Evolutionary conservation across 2,329 filamentous ascomycete species (phyloP).

Genomic region (Penicillium brevicompactum): DNA sequence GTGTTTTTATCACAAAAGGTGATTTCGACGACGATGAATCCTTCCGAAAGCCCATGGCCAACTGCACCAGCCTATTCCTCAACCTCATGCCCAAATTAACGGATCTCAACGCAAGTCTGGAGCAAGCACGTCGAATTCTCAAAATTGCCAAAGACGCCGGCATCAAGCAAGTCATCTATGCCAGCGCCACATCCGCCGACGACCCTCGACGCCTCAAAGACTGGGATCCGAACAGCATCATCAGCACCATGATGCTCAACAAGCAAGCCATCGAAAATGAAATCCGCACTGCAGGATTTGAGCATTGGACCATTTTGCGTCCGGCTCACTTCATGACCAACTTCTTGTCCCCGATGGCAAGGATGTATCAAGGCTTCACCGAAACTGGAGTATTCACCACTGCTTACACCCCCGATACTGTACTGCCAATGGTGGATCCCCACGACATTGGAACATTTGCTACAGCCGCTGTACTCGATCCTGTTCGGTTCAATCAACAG

Average conservation of each 20-base stretch:
- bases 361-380: slow-evolving; percentile 44
- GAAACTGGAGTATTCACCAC: slow-evolving; percentile 43
- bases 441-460: slow-evolving; percentile 53
- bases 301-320: slow-evolving; percentile 53
- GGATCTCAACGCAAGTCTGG: slow-evolving; percentile 20
- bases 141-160: slow-evolving; percentile 30
- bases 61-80: slow-evolving; percentile 35
- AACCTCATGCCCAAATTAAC: slow-evolving; percentile 22
- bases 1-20: slow-evolving; percentile 34
- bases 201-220: slow-evolving; percentile 25
- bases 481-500: slow-evolving; percentile 43
- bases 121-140: slow-evolving; percentile 30
- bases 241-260: slow-evolving; percentile 34
- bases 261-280: slow-evolving; percentile 50
- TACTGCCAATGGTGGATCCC: slow-evolving; percentile 49
- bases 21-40: slow-evolving; percentile 32
- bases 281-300: slow-evolving; percentile 41
- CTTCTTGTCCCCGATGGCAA: slow-evolving; percentile 26
- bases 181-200: slow-evolving; percentile 31
- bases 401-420: slow-evolving; percentile 37
- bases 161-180: slow-evolving; percentile 36
- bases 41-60: slow-evolving; percentile 29
- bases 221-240: slow-evolving; percentile 31
- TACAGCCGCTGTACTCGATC: slow-evolving; percentile 47
- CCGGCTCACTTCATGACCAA: slow-evolving; percentile 58